phyloP scores from a whole-genome alignment of 164 flowering plant species.

The Dillenia turbinata region DNA sequence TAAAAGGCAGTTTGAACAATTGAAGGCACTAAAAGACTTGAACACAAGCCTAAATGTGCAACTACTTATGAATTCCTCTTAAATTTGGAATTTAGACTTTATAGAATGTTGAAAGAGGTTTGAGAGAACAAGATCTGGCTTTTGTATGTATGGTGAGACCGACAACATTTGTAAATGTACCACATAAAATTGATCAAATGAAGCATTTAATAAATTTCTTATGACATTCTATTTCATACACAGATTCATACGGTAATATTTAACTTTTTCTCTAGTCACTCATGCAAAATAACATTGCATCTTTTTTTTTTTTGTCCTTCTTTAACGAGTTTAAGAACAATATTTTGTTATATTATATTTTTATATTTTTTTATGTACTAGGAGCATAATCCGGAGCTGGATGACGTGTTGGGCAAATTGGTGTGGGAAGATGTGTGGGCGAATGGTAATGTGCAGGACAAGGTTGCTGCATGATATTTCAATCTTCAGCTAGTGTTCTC shows the following conservation, averaged over 20 bases:
- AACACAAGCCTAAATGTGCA: not conserved
- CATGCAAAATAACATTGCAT: not conserved
- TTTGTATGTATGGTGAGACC: too few relatives aligned
- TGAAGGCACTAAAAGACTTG: not conserved
- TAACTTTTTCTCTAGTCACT: not conserved
- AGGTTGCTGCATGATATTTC: slow-evolving; percentile 22
- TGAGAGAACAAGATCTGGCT: too few relatives aligned
- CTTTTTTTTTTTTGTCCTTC: not conserved
- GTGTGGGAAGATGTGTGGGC: slow-evolving; percentile 67
- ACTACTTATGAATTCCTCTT: not conserved
- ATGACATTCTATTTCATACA: too few relatives aligned
- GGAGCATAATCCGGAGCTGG: slow-evolving; percentile 70
- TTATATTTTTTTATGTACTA: slow-evolving; percentile 9
- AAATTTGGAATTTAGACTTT: too few relatives aligned
- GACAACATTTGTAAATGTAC: too few relatives aligned
- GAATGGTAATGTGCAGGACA: slow-evolving; percentile 39
- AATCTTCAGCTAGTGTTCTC: too few relatives aligned
- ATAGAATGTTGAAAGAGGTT: too few relatives aligned
- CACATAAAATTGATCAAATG: too few relatives aligned
- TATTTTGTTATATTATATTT: not conserved
- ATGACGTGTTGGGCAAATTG: slow-evolving; percentile 58
- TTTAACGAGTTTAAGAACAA: not conserved
- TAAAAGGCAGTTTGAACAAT: not conserved
- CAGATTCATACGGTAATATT: not conserved
- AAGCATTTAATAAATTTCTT: too few relatives aligned